Evolutionary conservation across 352 stramenopile species (phyloP).

Genomic region (Phytophthora pini): DNA sequence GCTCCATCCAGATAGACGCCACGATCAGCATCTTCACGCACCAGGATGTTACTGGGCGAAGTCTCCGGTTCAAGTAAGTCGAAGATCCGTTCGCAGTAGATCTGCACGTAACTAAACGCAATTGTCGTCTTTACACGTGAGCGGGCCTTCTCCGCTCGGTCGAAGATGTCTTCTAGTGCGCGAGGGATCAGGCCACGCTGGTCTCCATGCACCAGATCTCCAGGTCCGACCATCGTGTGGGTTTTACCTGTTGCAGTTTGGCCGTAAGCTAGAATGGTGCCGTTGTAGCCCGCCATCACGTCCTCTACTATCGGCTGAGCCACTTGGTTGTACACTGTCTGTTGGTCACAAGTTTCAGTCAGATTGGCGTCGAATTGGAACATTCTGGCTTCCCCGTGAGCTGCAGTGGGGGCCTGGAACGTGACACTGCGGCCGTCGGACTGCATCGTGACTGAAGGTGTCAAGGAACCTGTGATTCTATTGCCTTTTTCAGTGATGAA

Average conservation of each 20-base stretch:
- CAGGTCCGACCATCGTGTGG: conserved; percentile 69
- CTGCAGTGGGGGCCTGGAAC: conserved; percentile 31
- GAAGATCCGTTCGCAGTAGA: conserved; percentile 84
- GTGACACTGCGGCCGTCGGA: conserved; percentile 38
- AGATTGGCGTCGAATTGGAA: conserved; percentile 73
- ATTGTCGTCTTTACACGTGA: conserved; percentile 50
- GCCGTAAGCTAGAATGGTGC: conserved; percentile 72
- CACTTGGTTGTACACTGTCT: conserved; percentile 56
- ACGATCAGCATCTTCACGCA: conserved; percentile 67
- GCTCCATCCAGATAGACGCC: conserved; percentile 75
- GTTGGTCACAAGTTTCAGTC: conserved; percentile 45
- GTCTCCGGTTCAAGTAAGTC: conserved; percentile 65
- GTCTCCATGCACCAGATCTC: conserved; percentile 41
- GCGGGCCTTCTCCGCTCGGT: conserved; percentile 36
- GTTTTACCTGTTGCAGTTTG: conserved; percentile 77
- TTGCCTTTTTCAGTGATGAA: conserved; percentile 74
- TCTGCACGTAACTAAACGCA: conserved; percentile 77
- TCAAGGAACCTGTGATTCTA: conserved; percentile 22
- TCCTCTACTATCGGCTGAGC: conserved; percentile 66
- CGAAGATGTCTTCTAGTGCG: conserved; percentile 67
- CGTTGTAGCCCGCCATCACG: conserved; percentile 72
- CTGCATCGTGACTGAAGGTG: conserved; percentile 37
- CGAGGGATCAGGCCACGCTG: conserved; percentile 66
- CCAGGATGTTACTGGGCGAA: conserved; percentile 50
- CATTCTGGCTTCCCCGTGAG: conserved; percentile 36